Evolutionary conservation across 129 eudicot species (phyloP).

Genomic region (Flaveria linearis): DNA sequence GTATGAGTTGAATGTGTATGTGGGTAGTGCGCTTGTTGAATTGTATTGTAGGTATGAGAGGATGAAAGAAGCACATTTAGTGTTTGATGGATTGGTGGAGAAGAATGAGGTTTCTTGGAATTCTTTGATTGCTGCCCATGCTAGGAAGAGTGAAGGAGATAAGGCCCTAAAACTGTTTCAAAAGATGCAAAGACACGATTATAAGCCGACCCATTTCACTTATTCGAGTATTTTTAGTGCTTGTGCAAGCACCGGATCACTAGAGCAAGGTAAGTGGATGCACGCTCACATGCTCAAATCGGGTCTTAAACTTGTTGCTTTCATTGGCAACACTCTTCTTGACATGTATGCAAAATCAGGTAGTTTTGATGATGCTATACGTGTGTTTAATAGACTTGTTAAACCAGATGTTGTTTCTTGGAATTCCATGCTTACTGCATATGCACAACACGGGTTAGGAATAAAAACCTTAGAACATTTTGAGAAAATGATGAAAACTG

Average conservation of each 20-base stretch:
- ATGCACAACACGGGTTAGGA: constrained; percentile 82
- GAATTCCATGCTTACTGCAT: constrained; percentile 81
- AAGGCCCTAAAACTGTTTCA: constrained; percentile 51
- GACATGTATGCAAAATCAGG: constrained; percentile 88
- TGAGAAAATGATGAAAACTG: constrained; percentile 57
- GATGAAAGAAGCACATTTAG: constrained; percentile 52
- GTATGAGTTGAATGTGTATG: constrained; percentile 58
- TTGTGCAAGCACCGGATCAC: constrained; percentile 68
- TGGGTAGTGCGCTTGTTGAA: constrained; percentile 79
- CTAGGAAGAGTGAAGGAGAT: constrained; percentile 67
- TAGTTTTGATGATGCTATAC: constrained; percentile 65
- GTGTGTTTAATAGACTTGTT: constrained; percentile 56
- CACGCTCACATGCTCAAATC: constrained; percentile 71
- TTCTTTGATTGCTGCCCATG: constrained; percentile 72
- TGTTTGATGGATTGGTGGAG: constrained; percentile 46
- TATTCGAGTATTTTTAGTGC: constrained; percentile 66
- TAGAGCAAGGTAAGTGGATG: constrained; percentile 87
- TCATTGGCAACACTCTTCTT: constrained; percentile 73
- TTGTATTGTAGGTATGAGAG: constrained; percentile 65
- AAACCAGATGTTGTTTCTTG: constrained; percentile 68
- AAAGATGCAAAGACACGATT: constrained; percentile 59
- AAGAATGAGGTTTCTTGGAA: constrained; percentile 88
- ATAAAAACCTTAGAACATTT: constrained; percentile 56
- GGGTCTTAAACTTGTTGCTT: constrained; percentile 62
- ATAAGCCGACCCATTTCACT: constrained; percentile 61